Evolutionary conservation across 2,329 filamentous ascomycete species (phyloP), one percentile per base, ranked within the genome.

Genomic region (Aspergillus fijiensis): DNA sequence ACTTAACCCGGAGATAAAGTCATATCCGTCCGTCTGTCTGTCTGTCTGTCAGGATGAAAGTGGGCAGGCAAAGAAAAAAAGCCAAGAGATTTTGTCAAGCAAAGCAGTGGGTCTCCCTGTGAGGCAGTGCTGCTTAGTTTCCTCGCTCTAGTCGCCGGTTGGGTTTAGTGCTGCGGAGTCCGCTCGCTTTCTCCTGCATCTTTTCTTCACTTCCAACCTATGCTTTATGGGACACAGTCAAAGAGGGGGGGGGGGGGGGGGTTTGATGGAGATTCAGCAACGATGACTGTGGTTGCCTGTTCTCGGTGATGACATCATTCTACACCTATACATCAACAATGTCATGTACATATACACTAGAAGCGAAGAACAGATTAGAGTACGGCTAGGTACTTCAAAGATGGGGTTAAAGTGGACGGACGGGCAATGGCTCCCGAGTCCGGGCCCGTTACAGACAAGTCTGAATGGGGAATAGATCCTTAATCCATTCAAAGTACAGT

Each of bases 121-220:
- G 59, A 60, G 59, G 59, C 59, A 58, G 59, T 60, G 59, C 59
- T 54, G 50, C 25, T 49, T 60, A 55, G 52, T 48, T 29, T 42
- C 14, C 39, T 49, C 48, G 35, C 21, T 27, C 39, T 45, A 45
- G 39, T 45, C 14, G 39, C 39, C 5, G 14, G 39, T 45, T 45
- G 39, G 39, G 39, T 19, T 45, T 45, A 45, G 39, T 45, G 16
- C 39, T n/a, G 39, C 39, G 39, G 39, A 45, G 39, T 45, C 14
- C 27, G 2, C 4, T 29, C n/a, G 7, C 51, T 29, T 16, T 45
- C 39, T 45, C 16, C 39, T 45, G 39, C 39, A 19, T 45, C 39
- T 45, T 45, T 16, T n/a, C 39, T 45, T 45, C 35, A 35, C 51
- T 16, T 47, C 12, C 51, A 5, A 45, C 27, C 27, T 16, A 11